phyloP scores from a whole-genome alignment of 2,329 filamentous ascomycete genomes.

The Fusarium annulatum region DNA sequence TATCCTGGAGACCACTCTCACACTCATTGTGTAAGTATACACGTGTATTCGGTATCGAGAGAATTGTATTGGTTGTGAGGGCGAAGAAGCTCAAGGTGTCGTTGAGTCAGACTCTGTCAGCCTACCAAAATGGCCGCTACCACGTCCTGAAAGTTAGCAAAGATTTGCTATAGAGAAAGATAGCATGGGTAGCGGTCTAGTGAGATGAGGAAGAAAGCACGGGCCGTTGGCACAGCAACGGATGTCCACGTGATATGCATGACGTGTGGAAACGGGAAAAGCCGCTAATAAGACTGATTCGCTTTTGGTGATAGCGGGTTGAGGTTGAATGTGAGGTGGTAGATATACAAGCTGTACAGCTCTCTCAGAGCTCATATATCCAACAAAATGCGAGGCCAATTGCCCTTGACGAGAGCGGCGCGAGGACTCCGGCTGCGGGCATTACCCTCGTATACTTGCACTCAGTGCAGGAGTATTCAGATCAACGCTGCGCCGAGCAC shows the following conservation, averaged over 20 bases:
- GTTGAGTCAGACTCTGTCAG: slow-evolving; percentile 34
- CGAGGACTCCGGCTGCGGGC: slow-evolving; percentile 47
- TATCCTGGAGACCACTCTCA: slow-evolving; percentile 90
- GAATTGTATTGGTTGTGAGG: slow-evolving; percentile 20
- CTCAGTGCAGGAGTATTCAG: slow-evolving; percentile 70
- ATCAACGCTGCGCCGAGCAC: slow-evolving; percentile 71
- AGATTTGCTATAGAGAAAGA: slow-evolving; percentile 34
- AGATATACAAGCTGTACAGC: slow-evolving; percentile 33
- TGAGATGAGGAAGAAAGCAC: slow-evolving; percentile 19
- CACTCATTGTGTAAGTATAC: slow-evolving; percentile 61
- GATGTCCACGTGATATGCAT: slow-evolving; percentile 33
- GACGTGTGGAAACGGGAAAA: slow-evolving; percentile 48
- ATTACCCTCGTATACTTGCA: slow-evolving; percentile 57
- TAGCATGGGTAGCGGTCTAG: slow-evolving; percentile 24
- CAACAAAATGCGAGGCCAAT: slow-evolving; percentile 57
- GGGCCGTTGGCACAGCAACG: slow-evolving; percentile 45
- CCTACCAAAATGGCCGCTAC: slow-evolving; percentile 43
- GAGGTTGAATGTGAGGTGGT: slow-evolving; percentile 17
- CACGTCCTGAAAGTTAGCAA: slow-evolving; percentile 36
- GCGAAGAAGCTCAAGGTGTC: slow-evolving; percentile 26
- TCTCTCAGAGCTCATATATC: slow-evolving; percentile 35
- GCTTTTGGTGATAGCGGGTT: slow-evolving; percentile 23
- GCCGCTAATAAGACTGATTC: slow-evolving; percentile 42
- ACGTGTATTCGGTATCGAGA: slow-evolving; percentile 11
- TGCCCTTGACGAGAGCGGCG: slow-evolving; percentile 53